Conservation (phyloP, 805 yeast genomes). For the Millerago galiae region DNA sequence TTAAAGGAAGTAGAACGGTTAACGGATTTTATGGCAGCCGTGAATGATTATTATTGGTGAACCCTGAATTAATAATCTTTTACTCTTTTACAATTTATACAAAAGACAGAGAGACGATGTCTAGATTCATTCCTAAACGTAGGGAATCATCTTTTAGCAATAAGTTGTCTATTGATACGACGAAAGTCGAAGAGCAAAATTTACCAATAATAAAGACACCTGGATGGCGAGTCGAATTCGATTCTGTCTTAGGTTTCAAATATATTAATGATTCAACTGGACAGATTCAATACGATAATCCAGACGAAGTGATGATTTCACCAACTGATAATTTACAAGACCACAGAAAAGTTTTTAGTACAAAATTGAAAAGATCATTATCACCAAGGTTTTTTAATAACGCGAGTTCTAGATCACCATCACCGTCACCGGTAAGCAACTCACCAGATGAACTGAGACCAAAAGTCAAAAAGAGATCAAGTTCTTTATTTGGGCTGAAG, state of each 20-base stretch:
- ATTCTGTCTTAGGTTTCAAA: conserved; percentile 26
- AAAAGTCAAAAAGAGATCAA: not conserved
- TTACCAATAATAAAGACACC: conserved; percentile 15
- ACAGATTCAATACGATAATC: conserved; percentile 31
- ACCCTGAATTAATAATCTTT: too few species aligned
- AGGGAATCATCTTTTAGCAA: not conserved
- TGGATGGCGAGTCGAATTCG: conserved; percentile 22
- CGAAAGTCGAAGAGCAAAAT: not conserved
- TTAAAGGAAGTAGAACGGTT: not conserved
- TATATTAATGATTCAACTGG: conserved; percentile 26
- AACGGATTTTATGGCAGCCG: too few species aligned
- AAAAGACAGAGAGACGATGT: too few species aligned
- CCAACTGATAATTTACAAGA: conserved; percentile 7
- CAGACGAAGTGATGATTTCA: conserved; percentile 31
- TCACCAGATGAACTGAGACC: not conserved
- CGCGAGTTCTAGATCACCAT: not conserved
- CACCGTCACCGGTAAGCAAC: not conserved
- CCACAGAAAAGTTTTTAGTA: conserved; percentile 10
- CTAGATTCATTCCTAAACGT: not conserved
- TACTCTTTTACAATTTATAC: too few species aligned
- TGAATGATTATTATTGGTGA: too few species aligned
- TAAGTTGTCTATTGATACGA: not conserved
- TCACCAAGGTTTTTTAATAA: conserved; percentile 16
- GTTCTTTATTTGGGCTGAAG: not conserved
- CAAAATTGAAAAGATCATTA: conserved; percentile 16